Base-by-base conservation (phyloP, 2,329 filamentous ascomycete species). In the Gliomastix tumulicola region DNA sequence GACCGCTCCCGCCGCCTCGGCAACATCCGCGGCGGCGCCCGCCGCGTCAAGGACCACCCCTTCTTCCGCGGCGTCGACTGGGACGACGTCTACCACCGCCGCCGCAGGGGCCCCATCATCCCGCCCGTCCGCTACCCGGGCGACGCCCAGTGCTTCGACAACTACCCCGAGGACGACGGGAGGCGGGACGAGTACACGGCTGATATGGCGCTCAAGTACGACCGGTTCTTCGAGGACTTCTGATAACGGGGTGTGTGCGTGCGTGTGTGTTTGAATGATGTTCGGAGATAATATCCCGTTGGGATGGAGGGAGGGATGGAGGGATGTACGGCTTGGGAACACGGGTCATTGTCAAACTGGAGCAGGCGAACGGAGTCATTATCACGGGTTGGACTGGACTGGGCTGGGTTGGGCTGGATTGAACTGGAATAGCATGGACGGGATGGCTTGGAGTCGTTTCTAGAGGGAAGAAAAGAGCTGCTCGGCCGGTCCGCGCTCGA, bases 71-170 rank as follows among this genome's bases (percentile, higher is more conserved):
- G 71, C 38, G 72, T 87, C 41, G 71, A 86, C 57, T 92, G 86
- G 86, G 75, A 87, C 36, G 80, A 79, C 33, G 60, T 89, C 18
- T 76, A 80, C 48, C 65, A 76, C 41, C 75, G 81, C 36, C 74
- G 75, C 44, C 65, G 75, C 35, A 66, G 71, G 34, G 84, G 84
- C 0, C 84, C 84, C 5, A 88, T 89, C 46, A 69, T 86, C 35
- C 85, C 84, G n/a, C 80, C 83, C 37, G 65, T 90, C 21, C 69
- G 80, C 18, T 83, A 77, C 34, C 73, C 79, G 0, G 84, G 83
- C 21, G 86, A 90, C 51, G 81, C 85, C 15, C 74, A 84, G 51
- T 90, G 87, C 55, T 92, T 90, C 51, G 86, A 90, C 50, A 71
- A 81, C 30, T 92, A 90, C 49, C 82, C 85, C n/a, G 82, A 87